Conservation (phyloP, 1,139 yeast genomes). For the Sugiyamaella pinicola region DNA sequence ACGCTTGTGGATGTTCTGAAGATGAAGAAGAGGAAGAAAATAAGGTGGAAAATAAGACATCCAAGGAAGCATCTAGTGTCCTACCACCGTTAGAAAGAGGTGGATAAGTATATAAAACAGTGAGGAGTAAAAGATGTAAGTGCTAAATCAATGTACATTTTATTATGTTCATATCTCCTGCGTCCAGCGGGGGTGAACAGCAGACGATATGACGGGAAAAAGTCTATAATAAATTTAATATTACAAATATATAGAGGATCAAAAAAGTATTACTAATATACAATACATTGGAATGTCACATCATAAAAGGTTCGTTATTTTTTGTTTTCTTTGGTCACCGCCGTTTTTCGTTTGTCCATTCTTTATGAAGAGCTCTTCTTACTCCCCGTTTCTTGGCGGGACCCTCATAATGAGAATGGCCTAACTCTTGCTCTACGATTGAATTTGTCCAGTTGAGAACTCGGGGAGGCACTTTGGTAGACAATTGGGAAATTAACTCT, state of each 20-base stretch:
- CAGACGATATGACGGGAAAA: background rate
- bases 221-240: conserved; percentile 1
- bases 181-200: too few species aligned
- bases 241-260: conserved; percentile 1
- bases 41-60: conserved; percentile 1
- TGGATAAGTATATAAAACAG: conserved; percentile 14
- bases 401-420: conserved; percentile 36
- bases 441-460: conserved; percentile 37
- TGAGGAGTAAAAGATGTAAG: too few species aligned
- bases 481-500: conserved; percentile 37
- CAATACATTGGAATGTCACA: background rate
- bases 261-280: background rate
- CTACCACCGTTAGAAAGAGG: conserved; percentile 19
- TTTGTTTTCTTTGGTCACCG: background rate
- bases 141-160: too few species aligned
- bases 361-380: conserved; percentile 12
- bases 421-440: conserved; percentile 34
- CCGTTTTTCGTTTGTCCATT: conserved; percentile 13
- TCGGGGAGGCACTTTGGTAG: conserved; percentile 22
- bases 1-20: conserved; percentile 93
- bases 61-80: background rate
- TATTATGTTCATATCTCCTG: too few species aligned
- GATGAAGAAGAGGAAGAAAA: conserved; percentile 52
- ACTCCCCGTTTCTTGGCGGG: conserved; percentile 13
- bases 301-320: background rate